Evolutionary conservation across 768 basidiomycete genomes (phyloP).

Genomic region (Podaxis sp.): DNA sequence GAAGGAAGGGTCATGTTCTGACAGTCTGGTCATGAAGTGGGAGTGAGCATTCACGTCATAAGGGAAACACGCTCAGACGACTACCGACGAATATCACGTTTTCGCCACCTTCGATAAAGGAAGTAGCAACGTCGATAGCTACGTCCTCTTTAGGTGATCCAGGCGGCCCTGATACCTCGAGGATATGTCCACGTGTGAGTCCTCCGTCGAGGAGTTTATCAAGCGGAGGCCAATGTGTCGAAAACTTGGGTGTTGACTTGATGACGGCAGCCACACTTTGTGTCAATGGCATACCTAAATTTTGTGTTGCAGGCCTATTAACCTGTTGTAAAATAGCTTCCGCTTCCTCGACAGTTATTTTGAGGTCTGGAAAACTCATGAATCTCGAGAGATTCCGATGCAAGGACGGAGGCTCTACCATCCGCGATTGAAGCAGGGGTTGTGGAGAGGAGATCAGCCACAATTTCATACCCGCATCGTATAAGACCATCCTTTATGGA

Average conservation of each 20-base stretch:
- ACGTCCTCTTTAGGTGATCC: constrained; percentile 65
- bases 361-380: constrained; percentile 43
- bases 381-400: not conserved
- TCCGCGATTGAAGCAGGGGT: constrained; percentile 48
- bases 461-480: constrained; percentile 56
- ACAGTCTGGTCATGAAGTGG: constrained; percentile 36
- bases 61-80: constrained; percentile 15
- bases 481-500: constrained; percentile 46
- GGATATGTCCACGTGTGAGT: constrained; percentile 55
- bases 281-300: constrained; percentile 35
- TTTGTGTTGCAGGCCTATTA: constrained; percentile 31
- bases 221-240: constrained; percentile 48
- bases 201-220: constrained; percentile 67
- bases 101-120: constrained; percentile 46
- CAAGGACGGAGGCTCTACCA: constrained; percentile 34
- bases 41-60: constrained; percentile 6
- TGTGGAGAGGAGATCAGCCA: constrained; percentile 47
- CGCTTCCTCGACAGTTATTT: constrained; percentile 44
- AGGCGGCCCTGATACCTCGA: constrained; percentile 78
- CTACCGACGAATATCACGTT: constrained; percentile 69
- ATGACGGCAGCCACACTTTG: constrained; percentile 56
- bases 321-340: constrained; percentile 45
- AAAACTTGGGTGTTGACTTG: constrained; percentile 27
- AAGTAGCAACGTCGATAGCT: constrained; percentile 47
- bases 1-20: constrained; percentile 43